Percentiles rank a stretch among this genome's conserved stretches.
Evolutionary conservation across 768 basidiomycete species (phyloP).

Genomic region (Boletus sp.): DNA sequence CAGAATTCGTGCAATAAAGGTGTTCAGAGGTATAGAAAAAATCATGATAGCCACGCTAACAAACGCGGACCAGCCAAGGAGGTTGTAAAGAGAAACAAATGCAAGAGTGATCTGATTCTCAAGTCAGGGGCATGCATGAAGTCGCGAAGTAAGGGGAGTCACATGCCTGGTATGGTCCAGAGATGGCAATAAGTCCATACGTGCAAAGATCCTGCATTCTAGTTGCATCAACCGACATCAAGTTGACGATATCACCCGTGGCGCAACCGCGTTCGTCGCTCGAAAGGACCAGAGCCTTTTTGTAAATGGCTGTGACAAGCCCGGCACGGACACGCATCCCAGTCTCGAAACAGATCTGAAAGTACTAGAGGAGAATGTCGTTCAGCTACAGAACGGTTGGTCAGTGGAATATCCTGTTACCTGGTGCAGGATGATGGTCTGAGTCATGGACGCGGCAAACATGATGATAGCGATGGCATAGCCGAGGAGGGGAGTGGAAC

Average conservation of each 20-base stretch:
- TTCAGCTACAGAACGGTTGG: not conserved
- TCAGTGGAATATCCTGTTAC: slow-evolving; percentile 31
- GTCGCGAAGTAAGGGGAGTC: too few relatives aligned
- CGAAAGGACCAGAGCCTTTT: slow-evolving; percentile 80
- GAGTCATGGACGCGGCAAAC: slow-evolving; percentile 76
- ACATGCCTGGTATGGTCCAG: slow-evolving; percentile 78
- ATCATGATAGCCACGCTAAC: slow-evolving; percentile 88
- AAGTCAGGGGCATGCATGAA: not conserved
- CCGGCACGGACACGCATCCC: slow-evolving; percentile 95
- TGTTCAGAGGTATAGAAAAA: slow-evolving; percentile 74
- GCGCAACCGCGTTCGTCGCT: slow-evolving; percentile 80
- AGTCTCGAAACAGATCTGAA: slow-evolving; percentile 77
- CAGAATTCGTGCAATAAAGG: slow-evolving; percentile 62
- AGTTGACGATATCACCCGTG: slow-evolving; percentile 90
- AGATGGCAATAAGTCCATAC: slow-evolving; percentile 80
- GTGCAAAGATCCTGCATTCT: slow-evolving; percentile 78
- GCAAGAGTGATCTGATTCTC: slow-evolving; percentile 69
- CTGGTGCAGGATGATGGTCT: slow-evolving; percentile 80
- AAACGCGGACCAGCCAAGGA: slow-evolving; percentile 90
- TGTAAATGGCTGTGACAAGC: slow-evolving; percentile 80
- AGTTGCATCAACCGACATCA: slow-evolving; percentile 86
- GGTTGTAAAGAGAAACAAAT: slow-evolving; percentile 83
- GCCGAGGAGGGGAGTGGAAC: slow-evolving; percentile 53
- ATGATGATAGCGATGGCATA: slow-evolving; percentile 74
- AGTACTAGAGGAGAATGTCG: slow-evolving; percentile 52